Percentiles rank a stretch among this genome's conserved stretches.
Evolutionary conservation across 352 stramenopile genomes (phyloP).

Genomic region (Plasmopara halstedii): DNA sequence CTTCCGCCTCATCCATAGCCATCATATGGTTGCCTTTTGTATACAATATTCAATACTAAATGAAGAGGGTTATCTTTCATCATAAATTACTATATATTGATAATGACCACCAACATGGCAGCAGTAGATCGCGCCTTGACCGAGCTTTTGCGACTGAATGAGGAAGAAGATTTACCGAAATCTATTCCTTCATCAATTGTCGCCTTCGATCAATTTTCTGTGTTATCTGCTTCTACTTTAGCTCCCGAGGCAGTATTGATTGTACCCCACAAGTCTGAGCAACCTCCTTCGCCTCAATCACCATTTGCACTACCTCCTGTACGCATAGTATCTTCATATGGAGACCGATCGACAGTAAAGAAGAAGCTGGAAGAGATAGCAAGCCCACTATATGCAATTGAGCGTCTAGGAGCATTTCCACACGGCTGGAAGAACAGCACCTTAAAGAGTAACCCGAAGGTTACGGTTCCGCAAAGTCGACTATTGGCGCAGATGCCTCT

Average conservation of each 20-base stretch:
- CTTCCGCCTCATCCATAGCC: conserved; percentile 47
- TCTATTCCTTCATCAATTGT: conserved; percentile 4
- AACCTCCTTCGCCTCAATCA: not conserved
- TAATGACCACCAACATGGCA: conserved; percentile 13
- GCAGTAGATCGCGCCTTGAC: conserved; percentile 30
- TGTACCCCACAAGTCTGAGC: conserved; percentile 14
- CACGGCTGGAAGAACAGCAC: conserved; percentile 13
- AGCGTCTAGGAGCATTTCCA: conserved; percentile 31
- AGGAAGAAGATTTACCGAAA: not conserved
- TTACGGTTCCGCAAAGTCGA: conserved; percentile 31
- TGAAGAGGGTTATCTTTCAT: not conserved
- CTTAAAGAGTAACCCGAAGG: conserved; percentile 7
- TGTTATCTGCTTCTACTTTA: conserved; percentile 36
- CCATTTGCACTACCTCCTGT: conserved; percentile 40
- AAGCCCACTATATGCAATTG: conserved; percentile 32
- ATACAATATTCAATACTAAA: conserved; percentile 3
- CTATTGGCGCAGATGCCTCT: conserved; percentile 69
- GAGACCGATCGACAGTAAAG: conserved; percentile 12
- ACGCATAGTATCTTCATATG: conserved; percentile 27
- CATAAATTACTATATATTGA: not conserved
- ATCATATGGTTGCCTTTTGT: conserved; percentile 15
- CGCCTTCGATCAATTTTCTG: conserved; percentile 38
- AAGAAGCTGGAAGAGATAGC: conserved; percentile 23
- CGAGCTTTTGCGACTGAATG: conserved; percentile 33
- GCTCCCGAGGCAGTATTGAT: conserved; percentile 39